Evolutionary conservation across 2,329 filamentous ascomycete species (phyloP).

Genomic region (Penicillium sp.): DNA sequence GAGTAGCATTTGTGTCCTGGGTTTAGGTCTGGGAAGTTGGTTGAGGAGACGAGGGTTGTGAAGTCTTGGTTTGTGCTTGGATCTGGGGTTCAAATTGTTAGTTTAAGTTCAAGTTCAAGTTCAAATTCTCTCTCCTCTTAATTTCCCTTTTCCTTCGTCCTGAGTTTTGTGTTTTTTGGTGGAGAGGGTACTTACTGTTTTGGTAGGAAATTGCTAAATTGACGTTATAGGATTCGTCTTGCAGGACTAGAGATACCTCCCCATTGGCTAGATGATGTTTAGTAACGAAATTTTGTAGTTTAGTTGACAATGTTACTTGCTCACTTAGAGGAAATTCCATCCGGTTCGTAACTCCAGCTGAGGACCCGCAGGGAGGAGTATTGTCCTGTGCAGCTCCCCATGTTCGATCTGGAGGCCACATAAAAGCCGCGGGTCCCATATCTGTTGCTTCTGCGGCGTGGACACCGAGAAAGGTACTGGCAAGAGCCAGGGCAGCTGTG

Average conservation of each 20-base stretch:
- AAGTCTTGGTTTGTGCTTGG: conserved; percentile 48
- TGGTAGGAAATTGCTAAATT: conserved; percentile 59
- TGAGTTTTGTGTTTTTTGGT: background rate
- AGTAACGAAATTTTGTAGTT: too few species aligned
- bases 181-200: conserved; percentile 47
- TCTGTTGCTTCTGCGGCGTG: conserved; percentile 26
- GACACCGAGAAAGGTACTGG: conserved; percentile 4
- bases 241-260: conserved; percentile 59
- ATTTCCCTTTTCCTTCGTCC: background rate
- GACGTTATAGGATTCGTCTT: conserved; percentile 61
- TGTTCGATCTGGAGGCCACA: conserved; percentile 63
- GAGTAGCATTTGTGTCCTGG: conserved; percentile 53
- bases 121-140: too few species aligned
- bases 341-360: conserved; percentile 52
- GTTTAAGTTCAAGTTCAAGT: too few species aligned
- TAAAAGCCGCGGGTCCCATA: conserved; percentile 64
- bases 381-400: conserved; percentile 63
- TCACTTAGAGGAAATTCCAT: conserved; percentile 62
- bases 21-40: conserved; percentile 44
- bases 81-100: conserved; percentile 35
- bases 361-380: conserved; percentile 61
- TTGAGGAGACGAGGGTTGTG: conserved; percentile 35
- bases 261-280: conserved; percentile 53
- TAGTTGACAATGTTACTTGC: conserved; percentile 24
- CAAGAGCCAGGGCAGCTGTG: too few species aligned